These are phyloP conservation scores for Mortierella claussenii DNA, from an alignment of 192 early-diverging fungal genomes.

Conservation along the genomic window DNA sequence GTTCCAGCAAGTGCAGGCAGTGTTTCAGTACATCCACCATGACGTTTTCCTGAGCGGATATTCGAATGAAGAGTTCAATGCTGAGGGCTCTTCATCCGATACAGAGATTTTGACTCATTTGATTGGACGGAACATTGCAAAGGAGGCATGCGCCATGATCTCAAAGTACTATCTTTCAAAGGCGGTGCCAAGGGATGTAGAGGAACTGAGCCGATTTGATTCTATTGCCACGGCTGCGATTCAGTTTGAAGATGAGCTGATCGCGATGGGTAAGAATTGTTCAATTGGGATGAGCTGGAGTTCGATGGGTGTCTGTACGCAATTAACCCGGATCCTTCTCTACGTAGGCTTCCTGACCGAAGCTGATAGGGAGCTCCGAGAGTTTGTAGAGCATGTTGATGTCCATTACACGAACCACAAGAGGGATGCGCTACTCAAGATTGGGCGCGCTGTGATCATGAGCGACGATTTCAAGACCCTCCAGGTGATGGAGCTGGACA, in stretches of 20 bases:
- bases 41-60: slow-evolving; percentile 27
- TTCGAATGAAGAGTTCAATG: slow-evolving; percentile 28
- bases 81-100: slow-evolving; percentile 19
- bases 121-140: slow-evolving; percentile 37
- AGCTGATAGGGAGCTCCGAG: slow-evolving; percentile 28
- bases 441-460: slow-evolving; percentile 60
- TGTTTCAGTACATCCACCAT: slow-evolving; percentile 25
- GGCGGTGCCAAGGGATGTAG: slow-evolving; percentile 33
- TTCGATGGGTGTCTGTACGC: no score
- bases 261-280: slow-evolving; percentile 47
- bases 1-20: slow-evolving; percentile 21
- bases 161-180: slow-evolving; percentile 38
- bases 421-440: slow-evolving; percentile 53
- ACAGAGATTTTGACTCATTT: slow-evolving; percentile 27
- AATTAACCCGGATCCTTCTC: not conserved
- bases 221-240: slow-evolving; percentile 27
- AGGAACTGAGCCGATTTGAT: slow-evolving; percentile 31
- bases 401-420: slow-evolving; percentile 59
- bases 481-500: slow-evolving; percentile 29
- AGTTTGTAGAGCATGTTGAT: slow-evolving; percentile 62
- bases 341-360: slow-evolving; percentile 33
- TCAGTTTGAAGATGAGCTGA: slow-evolving; percentile 52
- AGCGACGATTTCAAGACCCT: slow-evolving; percentile 52
- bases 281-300: not conserved
- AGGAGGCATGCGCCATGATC: slow-evolving; percentile 35